A percentile compares a stretch with the other conserved stretches of the same genome.
These are phyloP conservation scores for Penicillium ochrochloron DNA, from an alignment of 495 filamentous ascomycete species.

Conservation along the genomic window DNA sequence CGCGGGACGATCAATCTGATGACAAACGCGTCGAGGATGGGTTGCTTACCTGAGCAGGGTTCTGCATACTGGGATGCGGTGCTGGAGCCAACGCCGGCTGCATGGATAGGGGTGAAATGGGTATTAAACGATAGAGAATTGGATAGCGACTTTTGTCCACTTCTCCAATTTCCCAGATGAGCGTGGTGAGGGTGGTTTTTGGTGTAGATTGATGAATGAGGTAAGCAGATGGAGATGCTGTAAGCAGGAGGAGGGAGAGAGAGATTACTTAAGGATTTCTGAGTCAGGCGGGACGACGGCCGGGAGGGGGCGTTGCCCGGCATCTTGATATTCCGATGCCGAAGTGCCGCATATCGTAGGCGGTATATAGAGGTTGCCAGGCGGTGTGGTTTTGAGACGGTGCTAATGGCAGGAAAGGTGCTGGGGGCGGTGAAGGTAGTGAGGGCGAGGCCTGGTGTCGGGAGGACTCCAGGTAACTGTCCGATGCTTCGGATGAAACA, in stretches of 20 bases:
- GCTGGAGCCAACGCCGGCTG: conserved; percentile 61
- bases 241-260: conserved; percentile 29
- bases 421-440: too few species aligned
- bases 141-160: conserved; percentile 8
- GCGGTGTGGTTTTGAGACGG: neutral
- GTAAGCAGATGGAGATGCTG: conserved; percentile 45
- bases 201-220: conserved; percentile 39
- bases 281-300: conserved; percentile 12
- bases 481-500: too few species aligned
- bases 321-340: conserved; percentile 9
- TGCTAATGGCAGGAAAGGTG: too few species aligned
- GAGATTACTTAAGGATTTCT: conserved; percentile 34
- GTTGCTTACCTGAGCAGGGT: conserved; percentile 60
- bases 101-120: conserved; percentile 40
- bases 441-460: too few species aligned
- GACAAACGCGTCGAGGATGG: conserved; percentile 46
- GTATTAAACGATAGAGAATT: conserved; percentile 5
- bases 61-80: conserved; percentile 61
- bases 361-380: conserved; percentile 2
- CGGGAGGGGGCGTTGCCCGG: neutral
- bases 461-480: too few species aligned
- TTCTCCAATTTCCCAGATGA: conserved; percentile 16
- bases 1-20: conserved; percentile 45
- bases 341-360: conserved; percentile 16
- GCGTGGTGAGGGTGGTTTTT: conserved; percentile 24